Conservation (phyloP, 2,329 filamentous ascomycete genomes). For the Geosmithia putterillii region DNA sequence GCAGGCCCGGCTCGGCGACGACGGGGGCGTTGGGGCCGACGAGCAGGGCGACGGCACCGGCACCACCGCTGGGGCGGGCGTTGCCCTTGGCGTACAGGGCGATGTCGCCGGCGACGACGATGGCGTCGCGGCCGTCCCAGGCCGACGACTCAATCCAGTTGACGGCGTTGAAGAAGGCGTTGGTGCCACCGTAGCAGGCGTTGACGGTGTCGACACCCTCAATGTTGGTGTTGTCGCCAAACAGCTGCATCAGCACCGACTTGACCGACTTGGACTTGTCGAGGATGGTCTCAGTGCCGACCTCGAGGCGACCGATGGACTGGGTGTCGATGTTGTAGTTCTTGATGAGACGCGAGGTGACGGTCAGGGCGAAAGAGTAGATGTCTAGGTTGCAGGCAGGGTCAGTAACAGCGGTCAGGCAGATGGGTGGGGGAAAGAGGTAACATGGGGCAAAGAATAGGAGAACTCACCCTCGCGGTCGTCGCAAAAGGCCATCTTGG, state of each 20-base stretch:
- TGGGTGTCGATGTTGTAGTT: constrained; percentile 76
- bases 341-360: constrained; percentile 61
- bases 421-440: too few relatives aligned
- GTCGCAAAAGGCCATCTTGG: constrained; percentile 87
- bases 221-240: constrained; percentile 71
- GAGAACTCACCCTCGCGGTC: constrained; percentile 60
- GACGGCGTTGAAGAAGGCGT: constrained; percentile 69
- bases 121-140: constrained; percentile 74
- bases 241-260: constrained; percentile 78
- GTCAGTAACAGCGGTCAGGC: not conserved
- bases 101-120: constrained; percentile 73
- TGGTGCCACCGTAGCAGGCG: constrained; percentile 79
- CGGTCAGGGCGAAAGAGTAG: constrained; percentile 75
- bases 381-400: constrained; percentile 45
- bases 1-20: constrained; percentile 65
- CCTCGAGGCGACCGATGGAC: constrained; percentile 69
- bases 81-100: constrained; percentile 76
- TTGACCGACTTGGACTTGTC: constrained; percentile 91
- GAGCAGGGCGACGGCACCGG: constrained; percentile 66
- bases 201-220: constrained; percentile 78
- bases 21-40: constrained; percentile 69
- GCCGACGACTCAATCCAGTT: constrained; percentile 82
- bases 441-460: too few relatives aligned
- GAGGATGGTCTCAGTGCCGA: constrained; percentile 74
- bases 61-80: constrained; percentile 70